These are phyloP conservation scores for Metschnikowia matae DNA, from an alignment of 805 yeast species.

Conservation along the genomic window DNA sequence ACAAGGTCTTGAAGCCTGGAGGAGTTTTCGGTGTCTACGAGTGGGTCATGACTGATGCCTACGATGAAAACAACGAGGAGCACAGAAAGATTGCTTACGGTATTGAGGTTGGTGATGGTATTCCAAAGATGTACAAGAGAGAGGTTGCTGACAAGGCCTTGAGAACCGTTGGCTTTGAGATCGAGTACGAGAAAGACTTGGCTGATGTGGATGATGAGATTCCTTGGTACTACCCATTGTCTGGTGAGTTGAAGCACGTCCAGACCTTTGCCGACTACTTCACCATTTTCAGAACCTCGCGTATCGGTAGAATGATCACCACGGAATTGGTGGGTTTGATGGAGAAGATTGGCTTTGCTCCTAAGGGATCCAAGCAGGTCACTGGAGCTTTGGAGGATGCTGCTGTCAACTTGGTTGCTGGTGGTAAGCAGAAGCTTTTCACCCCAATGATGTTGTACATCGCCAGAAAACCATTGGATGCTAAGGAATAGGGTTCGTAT, in stretches of 20 bases:
- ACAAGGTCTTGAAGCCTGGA: conserved; percentile 94
- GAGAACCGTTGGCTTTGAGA: conserved; percentile 79
- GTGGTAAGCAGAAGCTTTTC: conserved; percentile 85
- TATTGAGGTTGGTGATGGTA: conserved; percentile 97
- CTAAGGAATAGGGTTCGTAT: conserved; percentile 7
- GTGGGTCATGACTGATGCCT: conserved; percentile 97
- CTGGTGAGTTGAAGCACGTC: conserved; percentile 89
- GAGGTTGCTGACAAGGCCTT: conserved; percentile 87
- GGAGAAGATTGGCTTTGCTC: conserved; percentile 85
- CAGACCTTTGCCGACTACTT: conserved; percentile 73
- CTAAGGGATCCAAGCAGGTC: conserved; percentile 84
- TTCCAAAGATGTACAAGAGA: conserved; percentile 89
- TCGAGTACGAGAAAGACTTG: conserved; percentile 71
- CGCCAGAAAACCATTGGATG: conserved; percentile 67
- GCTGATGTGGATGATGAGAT: conserved; percentile 78
- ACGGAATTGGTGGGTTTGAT: conserved; percentile 73
- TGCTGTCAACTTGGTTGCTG: conserved; percentile 89
- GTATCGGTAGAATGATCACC: conserved; percentile 80
- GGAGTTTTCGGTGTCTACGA: conserved; percentile 97
- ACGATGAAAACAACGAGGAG: conserved; percentile 80
- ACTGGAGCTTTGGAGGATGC: conserved; percentile 95
- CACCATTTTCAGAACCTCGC: conserved; percentile 86
- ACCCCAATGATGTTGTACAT: conserved; percentile 97
- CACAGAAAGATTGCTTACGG: conserved; percentile 96
- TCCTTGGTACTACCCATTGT: conserved; percentile 97